phyloP scores from a whole-genome alignment of 352 stramenopile species.

The Pythium angustatum region DNA sequence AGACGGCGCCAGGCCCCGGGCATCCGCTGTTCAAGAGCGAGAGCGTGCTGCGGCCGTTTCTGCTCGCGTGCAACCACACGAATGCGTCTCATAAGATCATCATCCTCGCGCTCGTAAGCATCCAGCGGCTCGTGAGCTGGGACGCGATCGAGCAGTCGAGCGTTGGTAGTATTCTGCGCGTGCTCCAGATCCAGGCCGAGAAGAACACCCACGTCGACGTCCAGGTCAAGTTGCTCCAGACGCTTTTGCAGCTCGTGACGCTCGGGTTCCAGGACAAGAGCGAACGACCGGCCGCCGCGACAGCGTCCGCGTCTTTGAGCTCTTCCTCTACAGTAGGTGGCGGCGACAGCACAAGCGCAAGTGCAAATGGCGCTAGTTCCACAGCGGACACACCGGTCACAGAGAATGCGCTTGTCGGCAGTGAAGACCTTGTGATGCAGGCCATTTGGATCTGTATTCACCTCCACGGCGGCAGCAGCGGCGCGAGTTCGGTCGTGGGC shows the following conservation, averaged over 20 bases:
- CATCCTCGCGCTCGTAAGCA: slow-evolving; percentile 92
- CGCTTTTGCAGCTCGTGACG: slow-evolving; percentile 84
- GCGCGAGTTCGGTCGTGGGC: slow-evolving; percentile 74
- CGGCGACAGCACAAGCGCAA: background rate
- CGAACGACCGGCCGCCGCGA: background rate
- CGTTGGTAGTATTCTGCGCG: slow-evolving; percentile 93
- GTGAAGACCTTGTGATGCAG: slow-evolving; percentile 86
- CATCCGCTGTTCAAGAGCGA: slow-evolving; percentile 93
- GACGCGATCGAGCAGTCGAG: slow-evolving; percentile 95
- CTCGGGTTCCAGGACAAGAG: slow-evolving; percentile 70
- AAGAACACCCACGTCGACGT: slow-evolving; percentile 83
- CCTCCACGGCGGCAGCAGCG: slow-evolving; percentile 69
- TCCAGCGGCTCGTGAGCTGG: slow-evolving; percentile 94
- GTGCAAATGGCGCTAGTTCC: background rate
- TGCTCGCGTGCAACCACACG: slow-evolving; percentile 97
- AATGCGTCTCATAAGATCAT: slow-evolving; percentile 94
- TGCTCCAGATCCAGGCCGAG: slow-evolving; percentile 95
- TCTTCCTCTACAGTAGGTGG: background rate
- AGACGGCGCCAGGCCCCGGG: slow-evolving; percentile 83
- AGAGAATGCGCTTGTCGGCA: slow-evolving; percentile 63
- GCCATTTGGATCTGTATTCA: slow-evolving; percentile 89
- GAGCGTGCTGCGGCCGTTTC: slow-evolving; percentile 95
- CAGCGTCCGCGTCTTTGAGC: background rate
- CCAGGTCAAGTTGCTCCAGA: slow-evolving; percentile 89
- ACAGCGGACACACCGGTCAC: background rate